These are phyloP conservation scores for Eimeria brunetti DNA, from an alignment of 169 alveolate genomes.

Conservation along the genomic window DNA sequence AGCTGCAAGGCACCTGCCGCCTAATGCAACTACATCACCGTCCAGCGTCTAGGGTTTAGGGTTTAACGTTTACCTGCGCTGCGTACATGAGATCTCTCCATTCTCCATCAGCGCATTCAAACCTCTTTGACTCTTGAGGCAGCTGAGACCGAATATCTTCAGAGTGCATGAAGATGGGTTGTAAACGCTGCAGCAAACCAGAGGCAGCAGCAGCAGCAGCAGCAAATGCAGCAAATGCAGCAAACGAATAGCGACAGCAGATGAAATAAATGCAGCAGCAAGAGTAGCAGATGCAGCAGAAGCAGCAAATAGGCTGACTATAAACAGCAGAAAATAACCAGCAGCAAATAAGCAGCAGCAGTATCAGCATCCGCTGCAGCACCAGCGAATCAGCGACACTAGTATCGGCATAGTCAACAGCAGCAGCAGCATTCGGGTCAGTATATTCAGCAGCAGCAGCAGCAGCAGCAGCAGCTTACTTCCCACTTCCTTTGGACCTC, in stretches of 20 bases:
- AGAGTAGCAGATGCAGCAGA: neutral
- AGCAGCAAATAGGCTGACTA: neutral
- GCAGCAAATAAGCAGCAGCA: neutral
- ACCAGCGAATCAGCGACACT: neutral
- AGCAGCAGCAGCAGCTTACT: slow-evolving; percentile 27
- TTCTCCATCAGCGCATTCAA: slow-evolving; percentile 94
- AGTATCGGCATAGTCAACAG: neutral
- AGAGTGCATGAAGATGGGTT: slow-evolving; percentile 96
- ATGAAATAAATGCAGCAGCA: neutral
- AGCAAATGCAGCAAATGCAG: too few relatives aligned
- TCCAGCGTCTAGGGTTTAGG: too few relatives aligned
- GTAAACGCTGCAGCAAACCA: slow-evolving; percentile 87
- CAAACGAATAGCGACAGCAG: too few relatives aligned
- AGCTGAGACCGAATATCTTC: slow-evolving; percentile 97
- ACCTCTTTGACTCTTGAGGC: slow-evolving; percentile 96
- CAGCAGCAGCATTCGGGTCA: neutral
- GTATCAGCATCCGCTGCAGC: neutral
- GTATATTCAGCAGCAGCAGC: neutral
- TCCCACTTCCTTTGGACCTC: slow-evolving; percentile 96
- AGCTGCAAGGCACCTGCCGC: too few relatives aligned
- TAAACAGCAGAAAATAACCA: neutral
- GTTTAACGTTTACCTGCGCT: too few relatives aligned
- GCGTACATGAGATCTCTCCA: slow-evolving; percentile 96
- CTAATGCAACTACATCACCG: too few relatives aligned
- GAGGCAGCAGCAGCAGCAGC: neutral